These are phyloP conservation scores for Cardiospermum halicacabum DNA, from an alignment of 345 rosid species.

Conservation along the genomic window DNA sequence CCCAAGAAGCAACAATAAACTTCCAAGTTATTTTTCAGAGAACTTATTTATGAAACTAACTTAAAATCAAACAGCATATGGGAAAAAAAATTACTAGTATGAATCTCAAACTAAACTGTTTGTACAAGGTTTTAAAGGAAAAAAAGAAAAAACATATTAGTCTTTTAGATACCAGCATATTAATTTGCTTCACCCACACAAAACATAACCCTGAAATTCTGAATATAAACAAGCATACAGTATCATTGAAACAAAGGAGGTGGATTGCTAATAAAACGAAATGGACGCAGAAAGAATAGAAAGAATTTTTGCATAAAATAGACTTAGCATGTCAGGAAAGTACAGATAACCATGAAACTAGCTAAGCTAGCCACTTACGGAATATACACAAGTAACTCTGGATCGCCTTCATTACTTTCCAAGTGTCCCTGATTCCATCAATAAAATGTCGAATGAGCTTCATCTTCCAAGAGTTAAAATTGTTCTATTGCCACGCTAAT, in stretches of 20 bases:
- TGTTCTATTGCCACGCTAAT: background rate
- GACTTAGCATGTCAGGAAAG: background rate
- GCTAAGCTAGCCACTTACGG: constrained; percentile 51
- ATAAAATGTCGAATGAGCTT: background rate
- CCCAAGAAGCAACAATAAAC: too few relatives aligned
- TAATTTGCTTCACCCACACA: background rate
- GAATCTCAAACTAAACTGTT: background rate
- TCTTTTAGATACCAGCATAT: background rate
- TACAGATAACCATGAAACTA: background rate
- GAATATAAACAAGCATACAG: too few relatives aligned
- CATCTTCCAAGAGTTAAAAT: background rate
- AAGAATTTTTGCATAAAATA: background rate
- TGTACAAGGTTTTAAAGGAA: background rate
- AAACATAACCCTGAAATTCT: too few relatives aligned
- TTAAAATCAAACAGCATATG: background rate
- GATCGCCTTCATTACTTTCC: constrained; percentile 96
- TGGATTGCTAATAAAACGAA: background rate
- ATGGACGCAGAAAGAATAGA: background rate
- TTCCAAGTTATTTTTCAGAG: background rate
- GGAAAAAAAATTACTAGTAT: background rate
- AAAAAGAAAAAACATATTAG: background rate
- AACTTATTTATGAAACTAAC: background rate
- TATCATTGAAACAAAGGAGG: background rate
- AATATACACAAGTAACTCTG: constrained; percentile 84
- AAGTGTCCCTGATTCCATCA: constrained; percentile 54